These are phyloP conservation scores for Apiosordaria backusii DNA, from an alignment of 495 filamentous ascomycete species.

Conservation along the genomic window DNA sequence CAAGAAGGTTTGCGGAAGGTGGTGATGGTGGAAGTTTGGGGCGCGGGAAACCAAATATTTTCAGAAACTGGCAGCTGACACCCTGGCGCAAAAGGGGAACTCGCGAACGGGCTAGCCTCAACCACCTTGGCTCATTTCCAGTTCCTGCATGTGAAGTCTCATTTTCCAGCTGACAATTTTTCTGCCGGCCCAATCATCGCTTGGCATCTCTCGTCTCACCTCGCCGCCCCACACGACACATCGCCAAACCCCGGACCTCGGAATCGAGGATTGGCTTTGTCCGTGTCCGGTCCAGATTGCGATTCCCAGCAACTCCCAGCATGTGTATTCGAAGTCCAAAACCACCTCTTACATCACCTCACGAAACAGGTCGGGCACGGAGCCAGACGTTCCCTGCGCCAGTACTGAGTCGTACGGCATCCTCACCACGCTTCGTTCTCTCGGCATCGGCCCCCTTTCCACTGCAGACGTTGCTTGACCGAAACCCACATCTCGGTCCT, in stretches of 20 bases:
- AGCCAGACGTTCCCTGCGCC: not conserved
- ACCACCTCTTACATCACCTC: not conserved
- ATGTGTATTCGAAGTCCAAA: too few species aligned
- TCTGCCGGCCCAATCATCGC: constrained; percentile 23
- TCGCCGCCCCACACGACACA: not conserved
- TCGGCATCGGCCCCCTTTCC: not conserved
- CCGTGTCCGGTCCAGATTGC: not conserved
- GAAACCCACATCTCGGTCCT: constrained; percentile 8
- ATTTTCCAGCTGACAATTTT: constrained; percentile 13
- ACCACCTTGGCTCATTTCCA: constrained; percentile 29
- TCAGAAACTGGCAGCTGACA: constrained; percentile 9
- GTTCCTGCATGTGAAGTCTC: constrained; percentile 33
- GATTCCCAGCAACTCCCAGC: not conserved
- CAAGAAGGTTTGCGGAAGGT: constrained; percentile 14
- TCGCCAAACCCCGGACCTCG: constrained; percentile 13
- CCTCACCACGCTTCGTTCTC: not conserved
- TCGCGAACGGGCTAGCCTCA: constrained; percentile 16
- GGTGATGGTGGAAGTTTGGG: constrained; percentile 10
- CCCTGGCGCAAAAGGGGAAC: constrained; percentile 23
- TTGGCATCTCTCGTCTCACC: constrained; percentile 4
- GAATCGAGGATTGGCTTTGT: constrained; percentile 10
- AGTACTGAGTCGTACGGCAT: not conserved
- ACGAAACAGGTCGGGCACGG: not conserved
- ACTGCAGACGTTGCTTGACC: constrained; percentile 8
- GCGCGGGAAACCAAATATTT: constrained; percentile 20